Evolutionary conservation across 164 flowering plant species (phyloP).

Genomic region (Tetracentron sinense): DNA sequence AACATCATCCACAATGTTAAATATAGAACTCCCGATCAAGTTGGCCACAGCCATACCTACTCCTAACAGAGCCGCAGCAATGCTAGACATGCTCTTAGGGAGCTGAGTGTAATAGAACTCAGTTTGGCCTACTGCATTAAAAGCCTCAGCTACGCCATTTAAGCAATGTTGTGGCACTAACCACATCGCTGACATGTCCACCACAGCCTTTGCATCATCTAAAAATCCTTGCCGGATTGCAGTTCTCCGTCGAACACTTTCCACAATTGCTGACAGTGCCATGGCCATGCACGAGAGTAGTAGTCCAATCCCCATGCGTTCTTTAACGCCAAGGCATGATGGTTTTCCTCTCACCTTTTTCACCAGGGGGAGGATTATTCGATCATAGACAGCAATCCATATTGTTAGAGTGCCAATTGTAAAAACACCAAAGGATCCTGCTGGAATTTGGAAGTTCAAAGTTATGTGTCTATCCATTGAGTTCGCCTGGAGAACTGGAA

Average conservation of each 20-base stretch:
- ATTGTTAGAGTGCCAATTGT: slow-evolving; percentile 9
- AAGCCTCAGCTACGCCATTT: slow-evolving; percentile 5
- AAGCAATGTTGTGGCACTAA: slow-evolving; percentile 3
- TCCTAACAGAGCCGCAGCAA: not conserved
- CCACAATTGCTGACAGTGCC: slow-evolving; percentile 13
- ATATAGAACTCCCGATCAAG: not conserved
- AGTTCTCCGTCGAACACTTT: not conserved
- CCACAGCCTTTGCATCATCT: not conserved
- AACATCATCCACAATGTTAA: not conserved
- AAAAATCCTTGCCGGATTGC: slow-evolving; percentile 12
- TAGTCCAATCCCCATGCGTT: slow-evolving; percentile 19
- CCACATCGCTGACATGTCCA: slow-evolving; percentile 20
- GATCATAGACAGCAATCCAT: slow-evolving; percentile 17
- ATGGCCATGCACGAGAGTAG: slow-evolving; percentile 7
- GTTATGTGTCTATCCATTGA: slow-evolving; percentile 20
- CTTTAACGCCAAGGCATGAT: slow-evolving; percentile 5
- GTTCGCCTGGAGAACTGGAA: slow-evolving; percentile 15
- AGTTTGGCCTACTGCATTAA: slow-evolving; percentile 7
- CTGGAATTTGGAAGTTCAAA: slow-evolving; percentile 17
- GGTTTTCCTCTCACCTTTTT: slow-evolving; percentile 2
- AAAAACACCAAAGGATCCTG: slow-evolving; percentile 16
- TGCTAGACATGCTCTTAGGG: slow-evolving; percentile 4
- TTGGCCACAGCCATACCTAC: not conserved
- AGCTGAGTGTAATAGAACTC: slow-evolving; percentile 8
- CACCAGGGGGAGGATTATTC: slow-evolving; percentile 9